These are phyloP conservation scores for Lipomyces japonicus DNA, from an alignment of 805 yeast genomes.

Conservation along the genomic window DNA sequence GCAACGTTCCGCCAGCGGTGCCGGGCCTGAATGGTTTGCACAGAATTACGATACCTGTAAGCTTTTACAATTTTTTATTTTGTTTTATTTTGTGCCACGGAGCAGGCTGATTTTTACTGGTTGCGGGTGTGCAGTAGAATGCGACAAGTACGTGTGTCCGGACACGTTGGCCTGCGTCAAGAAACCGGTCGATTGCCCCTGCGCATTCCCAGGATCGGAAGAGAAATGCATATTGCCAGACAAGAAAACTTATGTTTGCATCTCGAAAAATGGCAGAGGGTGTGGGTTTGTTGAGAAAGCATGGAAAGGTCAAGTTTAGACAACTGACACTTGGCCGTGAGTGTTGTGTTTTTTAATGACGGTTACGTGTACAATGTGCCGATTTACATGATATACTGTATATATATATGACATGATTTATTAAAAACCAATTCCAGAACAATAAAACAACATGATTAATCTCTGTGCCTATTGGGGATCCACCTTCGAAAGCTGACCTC, in stretches of 20 bases:
- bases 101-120: background rate
- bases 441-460: constrained; percentile 39
- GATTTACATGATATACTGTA: background rate
- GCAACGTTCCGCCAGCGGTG: constrained; percentile 5
- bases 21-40: constrained; percentile 24
- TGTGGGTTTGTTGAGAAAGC: constrained; percentile 83
- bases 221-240: constrained; percentile 74
- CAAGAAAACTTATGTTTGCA: constrained; percentile 63
- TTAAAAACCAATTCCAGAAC: background rate
- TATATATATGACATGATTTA: background rate
- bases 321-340: background rate
- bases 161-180: constrained; percentile 78
- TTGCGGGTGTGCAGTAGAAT: constrained; percentile 39
- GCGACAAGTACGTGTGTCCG: constrained; percentile 72
- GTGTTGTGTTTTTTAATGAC: background rate
- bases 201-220: constrained; percentile 84
- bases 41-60: constrained; percentile 23
- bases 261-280: constrained; percentile 67
- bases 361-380: background rate
- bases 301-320: constrained; percentile 53
- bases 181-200: constrained; percentile 71
- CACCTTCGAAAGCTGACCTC: constrained; percentile 76
- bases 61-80: background rate
- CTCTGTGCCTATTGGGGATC: constrained; percentile 82
- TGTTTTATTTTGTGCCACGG: background rate